These are phyloP conservation scores for Kurtzmaniella quercitrusa DNA, from an alignment of 1,139 yeast species.

Conservation along the genomic window DNA sequence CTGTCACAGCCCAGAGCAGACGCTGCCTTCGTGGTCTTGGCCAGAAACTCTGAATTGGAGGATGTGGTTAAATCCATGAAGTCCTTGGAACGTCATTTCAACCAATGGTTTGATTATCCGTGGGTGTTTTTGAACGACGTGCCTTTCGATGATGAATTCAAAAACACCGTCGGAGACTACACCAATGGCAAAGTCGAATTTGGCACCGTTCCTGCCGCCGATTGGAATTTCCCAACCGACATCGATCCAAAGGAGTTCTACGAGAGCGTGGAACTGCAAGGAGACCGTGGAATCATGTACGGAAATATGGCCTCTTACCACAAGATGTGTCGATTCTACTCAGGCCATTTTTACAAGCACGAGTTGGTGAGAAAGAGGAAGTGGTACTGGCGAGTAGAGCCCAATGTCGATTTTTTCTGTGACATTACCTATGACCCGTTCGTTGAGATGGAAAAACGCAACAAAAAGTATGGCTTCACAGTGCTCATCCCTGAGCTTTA, in stretches of 20 bases:
- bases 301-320: conserved; percentile 78
- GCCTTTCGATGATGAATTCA: conserved; percentile 63
- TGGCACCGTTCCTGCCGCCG: conserved; percentile 57
- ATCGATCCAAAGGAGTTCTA: conserved; percentile 31
- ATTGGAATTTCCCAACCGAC: conserved; percentile 57
- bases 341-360: conserved; percentile 63
- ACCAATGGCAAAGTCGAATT: conserved; percentile 62
- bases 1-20: conserved; percentile 43
- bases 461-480: conserved; percentile 81
- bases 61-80: conserved; percentile 67
- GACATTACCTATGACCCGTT: conserved; percentile 92
- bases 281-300: conserved; percentile 76
- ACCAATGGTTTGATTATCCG: conserved; percentile 87
- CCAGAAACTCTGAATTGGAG: conserved; percentile 68
- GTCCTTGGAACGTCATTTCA: conserved; percentile 78
- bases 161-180: conserved; percentile 39
- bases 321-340: conserved; percentile 62
- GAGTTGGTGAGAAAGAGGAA: conserved; percentile 49
- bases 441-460: conserved; percentile 62
- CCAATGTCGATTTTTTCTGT: conserved; percentile 79
- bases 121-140: conserved; percentile 84
- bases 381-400: conserved; percentile 82
- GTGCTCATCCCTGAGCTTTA: conserved; percentile 69
- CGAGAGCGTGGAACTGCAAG: conserved; percentile 64
- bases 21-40: conserved; percentile 81